phyloP scores from a whole-genome alignment of 805 yeast species.

The Scheffersomyces spartinae region DNA sequence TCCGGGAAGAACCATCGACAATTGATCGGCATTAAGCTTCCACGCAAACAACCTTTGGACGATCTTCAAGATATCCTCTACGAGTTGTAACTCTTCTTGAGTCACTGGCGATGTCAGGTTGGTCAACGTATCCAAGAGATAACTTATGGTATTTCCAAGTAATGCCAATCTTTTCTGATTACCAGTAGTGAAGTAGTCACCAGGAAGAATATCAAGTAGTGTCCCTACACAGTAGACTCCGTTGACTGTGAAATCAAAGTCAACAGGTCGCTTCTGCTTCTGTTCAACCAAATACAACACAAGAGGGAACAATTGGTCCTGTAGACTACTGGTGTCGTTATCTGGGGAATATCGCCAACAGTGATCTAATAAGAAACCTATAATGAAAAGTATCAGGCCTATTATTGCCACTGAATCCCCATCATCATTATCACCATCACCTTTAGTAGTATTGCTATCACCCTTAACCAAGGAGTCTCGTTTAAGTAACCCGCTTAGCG shows the following conservation, averaged over 20 bases:
- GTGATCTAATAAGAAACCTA: too few relatives aligned
- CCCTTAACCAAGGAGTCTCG: too few relatives aligned
- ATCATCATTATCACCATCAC: too few relatives aligned
- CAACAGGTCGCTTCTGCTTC: too few relatives aligned
- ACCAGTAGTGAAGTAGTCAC: constrained; percentile 8
- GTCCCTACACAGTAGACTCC: constrained; percentile 8
- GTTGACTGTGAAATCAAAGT: constrained; percentile 9
- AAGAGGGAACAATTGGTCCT: too few relatives aligned
- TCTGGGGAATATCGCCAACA: too few relatives aligned
- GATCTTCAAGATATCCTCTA: constrained; percentile 5
- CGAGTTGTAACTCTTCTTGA: constrained; percentile 9
- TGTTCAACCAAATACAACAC: too few relatives aligned
- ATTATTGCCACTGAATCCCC: too few relatives aligned
- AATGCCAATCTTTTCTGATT: constrained; percentile 11
- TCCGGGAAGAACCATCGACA: constrained; percentile 31
- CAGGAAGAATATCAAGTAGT: constrained; percentile 9
- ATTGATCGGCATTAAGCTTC: constrained; percentile 16
- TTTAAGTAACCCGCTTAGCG: constrained; percentile 21
- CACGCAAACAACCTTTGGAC: constrained; percentile 7
- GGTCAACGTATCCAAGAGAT: constrained; percentile 11
- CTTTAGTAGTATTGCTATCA: too few relatives aligned
- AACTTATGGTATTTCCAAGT: constrained; percentile 18
- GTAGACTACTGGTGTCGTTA: too few relatives aligned
- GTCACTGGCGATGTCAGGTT: constrained; percentile 3
- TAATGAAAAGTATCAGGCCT: too few relatives aligned